Percentiles rank a stretch among this genome's conserved stretches.
Conservation (phyloP, 2,329 filamentous ascomycete species). For the Alternaria dauci region DNA sequence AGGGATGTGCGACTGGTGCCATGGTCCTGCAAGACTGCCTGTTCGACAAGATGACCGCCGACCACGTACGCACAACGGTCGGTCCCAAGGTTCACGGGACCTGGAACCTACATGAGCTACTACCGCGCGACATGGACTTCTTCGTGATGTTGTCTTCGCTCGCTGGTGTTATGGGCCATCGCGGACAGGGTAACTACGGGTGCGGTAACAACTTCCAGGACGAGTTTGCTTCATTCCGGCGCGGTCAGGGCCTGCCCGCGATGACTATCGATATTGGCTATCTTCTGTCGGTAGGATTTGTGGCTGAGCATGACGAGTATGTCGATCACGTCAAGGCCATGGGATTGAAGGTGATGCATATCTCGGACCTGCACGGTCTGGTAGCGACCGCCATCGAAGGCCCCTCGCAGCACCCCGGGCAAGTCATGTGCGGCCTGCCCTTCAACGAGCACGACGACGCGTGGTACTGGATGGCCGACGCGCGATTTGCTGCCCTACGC, state of each 20-base stretch:
- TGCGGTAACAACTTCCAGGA: constrained; percentile 36
- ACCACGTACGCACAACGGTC: constrained; percentile 8
- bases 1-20: constrained; percentile 38
- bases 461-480: constrained; percentile 15
- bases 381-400: constrained; percentile 14
- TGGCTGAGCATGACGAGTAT: constrained; percentile 17
- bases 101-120: constrained; percentile 36
- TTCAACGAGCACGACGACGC: constrained; percentile 15
- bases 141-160: constrained; percentile 35
- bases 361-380: constrained; percentile 12
- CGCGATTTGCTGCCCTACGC: constrained; percentile 11
- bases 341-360: constrained; percentile 18
- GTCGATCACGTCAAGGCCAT: constrained; percentile 17
- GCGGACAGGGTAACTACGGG: constrained; percentile 31
- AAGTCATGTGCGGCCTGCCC: constrained; percentile 17
- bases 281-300: constrained; percentile 39
- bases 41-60: constrained; percentile 23
- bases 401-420: constrained; percentile 7
- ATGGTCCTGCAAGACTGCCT: constrained; percentile 35
- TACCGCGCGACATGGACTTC: constrained; percentile 29
- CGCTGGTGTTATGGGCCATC: constrained; percentile 28
- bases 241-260: constrained; percentile 43
- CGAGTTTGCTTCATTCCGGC: constrained; percentile 28
- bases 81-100: constrained; percentile 47
- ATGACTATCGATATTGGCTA: constrained; percentile 38